Base-by-base conservation (phyloP, 2,329 filamentous ascomycete species). In the Sordariomycetes sp. region DNA sequence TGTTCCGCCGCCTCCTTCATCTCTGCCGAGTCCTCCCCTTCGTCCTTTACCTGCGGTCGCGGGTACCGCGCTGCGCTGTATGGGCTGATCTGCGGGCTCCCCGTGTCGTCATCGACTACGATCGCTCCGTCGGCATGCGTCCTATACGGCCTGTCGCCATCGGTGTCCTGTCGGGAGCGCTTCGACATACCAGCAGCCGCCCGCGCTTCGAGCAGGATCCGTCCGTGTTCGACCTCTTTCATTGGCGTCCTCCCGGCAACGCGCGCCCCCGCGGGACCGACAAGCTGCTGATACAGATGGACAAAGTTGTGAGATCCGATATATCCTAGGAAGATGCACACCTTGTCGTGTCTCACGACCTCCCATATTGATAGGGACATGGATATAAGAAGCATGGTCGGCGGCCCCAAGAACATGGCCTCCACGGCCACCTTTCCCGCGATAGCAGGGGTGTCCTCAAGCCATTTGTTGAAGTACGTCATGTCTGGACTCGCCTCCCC, bases 301-400 rank as follows among this genome's bases (percentile, higher is more conserved):
- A 81, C 79, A 77, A 86, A 81, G 67, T 86, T 86, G 63, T 84
- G 81, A 1, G 83, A 85, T 62, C 78, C 84, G 62, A 86, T 79
- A 62, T 82, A 82, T 35, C 83, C 83, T 52, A 86, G 65, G 60
- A 82, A 85, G 62, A 79, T 82, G 67, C 82, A 86, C 24, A 85
- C 81, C 63, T 85, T 84, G 61, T 85, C 81, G 60, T 83, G 79
- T 67, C 84, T 79, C 8, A 86, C 79, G 24, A 84, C 74, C 61
- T 78, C 81, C 80, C 81, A 86, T 15, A 86, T 74, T 5, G 76
- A 74, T 58, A 79, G 74, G 3, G 82, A 81, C 79, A 86, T 85
- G 3, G 82, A 85, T 57, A 86, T 81, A 34, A 86, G 70, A 10
- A 86, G 69, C 72, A 85, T 84, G 0, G 83, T 85, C 1, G 82